A percentile compares a stretch with the other conserved stretches of the same genome.
These are phyloP conservation scores for Hypoxylon sp. DNA, from an alignment of 2,329 filamentous ascomycete species.

Conservation along the genomic window DNA sequence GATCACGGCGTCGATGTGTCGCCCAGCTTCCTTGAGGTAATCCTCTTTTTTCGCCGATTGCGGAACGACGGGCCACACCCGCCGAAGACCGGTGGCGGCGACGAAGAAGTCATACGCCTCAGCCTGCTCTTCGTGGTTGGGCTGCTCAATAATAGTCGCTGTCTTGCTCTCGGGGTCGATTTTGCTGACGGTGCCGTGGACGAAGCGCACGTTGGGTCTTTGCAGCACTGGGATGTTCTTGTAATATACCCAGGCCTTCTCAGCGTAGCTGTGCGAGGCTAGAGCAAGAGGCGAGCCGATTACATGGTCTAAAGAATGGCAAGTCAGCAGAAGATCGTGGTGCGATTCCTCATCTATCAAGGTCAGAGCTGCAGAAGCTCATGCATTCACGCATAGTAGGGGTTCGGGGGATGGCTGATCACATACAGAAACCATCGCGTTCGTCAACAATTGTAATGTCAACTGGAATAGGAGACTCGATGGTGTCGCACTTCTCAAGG, in stretches of 20 bases:
- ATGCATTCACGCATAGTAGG: conserved; percentile 5
- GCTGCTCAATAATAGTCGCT: conserved; percentile 68
- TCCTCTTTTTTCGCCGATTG: conserved; percentile 72
- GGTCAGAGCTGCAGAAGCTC: conserved; percentile 1
- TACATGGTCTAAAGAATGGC: conserved; percentile 72
- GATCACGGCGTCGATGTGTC: conserved; percentile 70
- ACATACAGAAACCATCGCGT: conserved; percentile 85
- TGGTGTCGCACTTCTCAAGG: conserved; percentile 72
- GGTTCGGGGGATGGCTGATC: not conserved
- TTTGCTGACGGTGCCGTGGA: conserved; percentile 74
- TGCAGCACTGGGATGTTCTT: conserved; percentile 76
- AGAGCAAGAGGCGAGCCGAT: conserved; percentile 83
- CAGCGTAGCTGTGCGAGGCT: conserved; percentile 72
- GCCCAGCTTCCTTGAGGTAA: conserved; percentile 73
- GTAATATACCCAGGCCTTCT: conserved; percentile 79
- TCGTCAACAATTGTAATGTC: conserved; percentile 84
- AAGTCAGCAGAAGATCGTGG: conserved; percentile 28
- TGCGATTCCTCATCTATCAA: not conserved
- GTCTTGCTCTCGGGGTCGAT: conserved; percentile 73
- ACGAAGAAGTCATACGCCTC: conserved; percentile 82
- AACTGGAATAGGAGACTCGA: conserved; percentile 66
- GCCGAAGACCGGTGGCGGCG: conserved; percentile 76
- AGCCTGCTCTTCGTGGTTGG: conserved; percentile 60
- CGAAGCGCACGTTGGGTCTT: conserved; percentile 71
- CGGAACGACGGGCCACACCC: conserved; percentile 81